phyloP scores from a whole-genome alignment of 2,329 filamentous ascomycete species.

The Venturia aucupariae region DNA sequence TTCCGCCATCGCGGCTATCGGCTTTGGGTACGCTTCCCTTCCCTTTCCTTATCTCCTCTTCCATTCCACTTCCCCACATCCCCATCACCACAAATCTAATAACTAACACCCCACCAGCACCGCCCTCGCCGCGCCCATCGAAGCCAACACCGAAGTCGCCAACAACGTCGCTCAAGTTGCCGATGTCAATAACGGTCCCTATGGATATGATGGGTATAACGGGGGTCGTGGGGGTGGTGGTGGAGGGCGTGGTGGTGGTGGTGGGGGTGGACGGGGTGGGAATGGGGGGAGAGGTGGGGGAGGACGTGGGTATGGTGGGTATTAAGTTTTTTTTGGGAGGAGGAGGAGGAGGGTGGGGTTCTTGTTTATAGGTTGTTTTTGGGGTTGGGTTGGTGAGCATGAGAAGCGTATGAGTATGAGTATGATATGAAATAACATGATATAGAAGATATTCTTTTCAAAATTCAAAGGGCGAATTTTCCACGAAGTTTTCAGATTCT shows the following conservation, averaged over 20 bases:
- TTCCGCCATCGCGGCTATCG: neutral
- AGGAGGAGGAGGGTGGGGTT: too few species aligned
- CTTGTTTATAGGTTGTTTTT: too few species aligned
- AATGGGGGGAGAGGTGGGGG: neutral
- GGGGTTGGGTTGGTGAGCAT: too few species aligned
- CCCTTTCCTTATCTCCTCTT: too few species aligned
- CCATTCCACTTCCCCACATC: too few species aligned
- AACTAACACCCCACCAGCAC: neutral
- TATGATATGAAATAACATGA: too few species aligned
- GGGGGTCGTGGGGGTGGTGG: neutral
- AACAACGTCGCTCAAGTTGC: neutral
- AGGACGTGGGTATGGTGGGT: too few species aligned
- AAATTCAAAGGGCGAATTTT: too few species aligned
- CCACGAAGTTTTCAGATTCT: too few species aligned
- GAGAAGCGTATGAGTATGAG: too few species aligned
- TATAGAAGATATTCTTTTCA: too few species aligned
- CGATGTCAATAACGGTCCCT: neutral
- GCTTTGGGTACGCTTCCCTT: neutral
- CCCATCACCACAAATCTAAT: neutral
- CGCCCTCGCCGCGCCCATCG: neutral
- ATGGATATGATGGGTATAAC: neutral
- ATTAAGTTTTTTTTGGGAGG: too few species aligned
- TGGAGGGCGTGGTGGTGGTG: neutral
- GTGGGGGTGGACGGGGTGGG: neutral
- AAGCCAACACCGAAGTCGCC: neutral